phyloP scores from a whole-genome alignment of 257 asterid genomes.

The Galeopsis tetrahit region DNA sequence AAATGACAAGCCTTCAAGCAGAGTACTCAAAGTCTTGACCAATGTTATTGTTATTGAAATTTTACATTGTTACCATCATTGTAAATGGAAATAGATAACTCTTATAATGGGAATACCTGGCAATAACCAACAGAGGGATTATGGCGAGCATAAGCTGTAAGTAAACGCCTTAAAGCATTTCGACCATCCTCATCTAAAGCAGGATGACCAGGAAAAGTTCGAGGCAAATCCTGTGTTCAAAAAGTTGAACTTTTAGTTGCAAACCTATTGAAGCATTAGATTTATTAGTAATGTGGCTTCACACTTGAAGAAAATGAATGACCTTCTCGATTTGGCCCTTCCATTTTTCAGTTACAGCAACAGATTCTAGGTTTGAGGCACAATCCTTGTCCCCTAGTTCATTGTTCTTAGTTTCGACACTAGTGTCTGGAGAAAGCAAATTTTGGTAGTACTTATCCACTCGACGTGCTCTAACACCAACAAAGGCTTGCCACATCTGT shows the following conservation, averaged over 20 bases:
- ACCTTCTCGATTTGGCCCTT: constrained; percentile 99
- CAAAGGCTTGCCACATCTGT: constrained; percentile 99
- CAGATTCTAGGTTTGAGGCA: constrained; percentile 42
- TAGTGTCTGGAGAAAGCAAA: constrained; percentile 63
- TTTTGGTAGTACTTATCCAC: constrained; percentile 85
- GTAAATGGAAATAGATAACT: background rate
- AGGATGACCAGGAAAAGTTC: constrained; percentile 99
- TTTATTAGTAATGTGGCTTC: constrained; percentile 15
- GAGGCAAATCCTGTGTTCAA: constrained; percentile 85
- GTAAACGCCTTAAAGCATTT: constrained; percentile 95
- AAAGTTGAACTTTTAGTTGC: constrained; percentile 36
- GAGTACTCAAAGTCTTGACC: background rate
- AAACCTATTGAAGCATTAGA: constrained; percentile 26
- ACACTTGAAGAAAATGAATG: constrained; percentile 34
- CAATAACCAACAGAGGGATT: constrained; percentile 98
- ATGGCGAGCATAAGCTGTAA: constrained; percentile 96
- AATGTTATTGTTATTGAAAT: background rate
- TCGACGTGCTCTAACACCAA: constrained; percentile 80
- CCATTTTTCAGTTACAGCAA: constrained; percentile 80
- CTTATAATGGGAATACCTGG: constrained; percentile 68
- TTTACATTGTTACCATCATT: background rate
- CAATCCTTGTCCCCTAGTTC: constrained; percentile 42
- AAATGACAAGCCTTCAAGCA: background rate
- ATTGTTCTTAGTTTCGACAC: constrained; percentile 41
- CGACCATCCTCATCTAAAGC: constrained; percentile 97